Evolutionary conservation across 139 green algal genomes (phyloP).

Genomic region (Coccomyxa sp.): DNA sequence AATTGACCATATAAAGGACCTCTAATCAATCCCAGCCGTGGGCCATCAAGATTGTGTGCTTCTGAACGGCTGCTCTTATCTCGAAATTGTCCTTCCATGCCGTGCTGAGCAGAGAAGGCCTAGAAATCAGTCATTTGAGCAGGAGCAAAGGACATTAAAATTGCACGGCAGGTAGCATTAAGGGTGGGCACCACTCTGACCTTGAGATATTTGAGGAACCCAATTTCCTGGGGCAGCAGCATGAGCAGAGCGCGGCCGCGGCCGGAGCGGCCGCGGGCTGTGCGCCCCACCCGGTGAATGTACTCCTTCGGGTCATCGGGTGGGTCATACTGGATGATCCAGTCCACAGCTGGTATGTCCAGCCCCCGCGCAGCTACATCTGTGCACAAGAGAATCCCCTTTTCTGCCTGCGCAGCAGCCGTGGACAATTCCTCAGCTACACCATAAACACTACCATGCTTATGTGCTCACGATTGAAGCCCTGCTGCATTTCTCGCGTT

Average conservation of each 20-base stretch:
- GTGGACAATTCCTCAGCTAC: no score
- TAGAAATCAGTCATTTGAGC: no score
- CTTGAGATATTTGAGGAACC: conserved; percentile 90
- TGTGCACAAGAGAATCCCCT: conserved; percentile 91
- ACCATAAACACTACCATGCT: no score
- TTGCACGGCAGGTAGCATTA: background rate
- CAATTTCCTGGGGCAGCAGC: conserved; percentile 92
- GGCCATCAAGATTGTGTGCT: background rate
- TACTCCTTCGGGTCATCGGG: conserved; percentile 94
- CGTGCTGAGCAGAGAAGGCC: no score
- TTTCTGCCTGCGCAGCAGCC: conserved; percentile 51
- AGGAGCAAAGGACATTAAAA: no score
- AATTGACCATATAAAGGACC: background rate
- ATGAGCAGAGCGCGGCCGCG: conserved; percentile 90
- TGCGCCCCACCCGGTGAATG: conserved; percentile 90
- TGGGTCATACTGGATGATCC: conserved; percentile 99
- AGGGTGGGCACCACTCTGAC: background rate
- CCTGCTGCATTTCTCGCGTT: no score
- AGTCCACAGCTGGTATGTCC: conserved; percentile 73
- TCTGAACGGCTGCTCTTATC: background rate
- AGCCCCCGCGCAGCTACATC: conserved; percentile 89
- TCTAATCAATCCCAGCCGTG: background rate
- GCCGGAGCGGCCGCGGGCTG: conserved; percentile 78
- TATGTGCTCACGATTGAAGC: no score
- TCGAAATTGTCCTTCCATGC: background rate